Evolutionary conservation across 176 grass and related monocot genomes (phyloP).

Genomic region (Poa annua): DNA sequence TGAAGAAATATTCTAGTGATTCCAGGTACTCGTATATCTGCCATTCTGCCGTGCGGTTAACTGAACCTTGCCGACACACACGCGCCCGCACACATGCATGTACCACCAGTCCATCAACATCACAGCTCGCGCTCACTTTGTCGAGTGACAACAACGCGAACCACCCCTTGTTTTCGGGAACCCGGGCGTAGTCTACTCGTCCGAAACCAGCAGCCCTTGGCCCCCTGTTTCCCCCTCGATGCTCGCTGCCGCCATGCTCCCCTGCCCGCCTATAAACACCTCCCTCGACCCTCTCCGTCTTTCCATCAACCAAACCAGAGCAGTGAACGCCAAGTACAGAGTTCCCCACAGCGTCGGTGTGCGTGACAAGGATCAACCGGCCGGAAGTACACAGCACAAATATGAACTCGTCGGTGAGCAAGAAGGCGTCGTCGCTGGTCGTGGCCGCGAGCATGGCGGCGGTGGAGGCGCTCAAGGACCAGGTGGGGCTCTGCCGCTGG

Average conservation of each 20-base stretch:
- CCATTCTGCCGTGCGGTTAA: too few species aligned
- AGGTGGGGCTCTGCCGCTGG: conserved; percentile 73
- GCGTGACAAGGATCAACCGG: not conserved
- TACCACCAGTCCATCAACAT: not conserved
- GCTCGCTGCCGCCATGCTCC: not conserved
- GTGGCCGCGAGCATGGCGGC: conserved; percentile 65
- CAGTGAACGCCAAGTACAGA: not conserved
- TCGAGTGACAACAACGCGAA: not conserved
- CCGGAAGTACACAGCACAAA: not conserved
- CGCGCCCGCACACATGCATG: too few species aligned
- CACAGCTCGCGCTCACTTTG: not conserved
- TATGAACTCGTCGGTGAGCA: conserved; percentile 39
- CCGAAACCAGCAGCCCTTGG: conserved; percentile 37
- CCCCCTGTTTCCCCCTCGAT: conserved; percentile 42
- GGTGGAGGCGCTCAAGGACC: conserved; percentile 82
- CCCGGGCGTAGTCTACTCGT: conserved; percentile 3
- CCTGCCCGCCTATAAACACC: too few species aligned
- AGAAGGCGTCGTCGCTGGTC: conserved; percentile 59
- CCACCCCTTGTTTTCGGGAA: conserved; percentile 33
- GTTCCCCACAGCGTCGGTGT: not conserved
- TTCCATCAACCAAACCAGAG: conserved; percentile 12
- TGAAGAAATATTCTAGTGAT: too few species aligned
- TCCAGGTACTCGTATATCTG: too few species aligned
- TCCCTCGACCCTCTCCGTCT: not conserved
- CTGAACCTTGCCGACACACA: too few species aligned